Evolutionary conservation across 345 rosid genomes (phyloP).

Genomic region (Gossypium stocksii): DNA sequence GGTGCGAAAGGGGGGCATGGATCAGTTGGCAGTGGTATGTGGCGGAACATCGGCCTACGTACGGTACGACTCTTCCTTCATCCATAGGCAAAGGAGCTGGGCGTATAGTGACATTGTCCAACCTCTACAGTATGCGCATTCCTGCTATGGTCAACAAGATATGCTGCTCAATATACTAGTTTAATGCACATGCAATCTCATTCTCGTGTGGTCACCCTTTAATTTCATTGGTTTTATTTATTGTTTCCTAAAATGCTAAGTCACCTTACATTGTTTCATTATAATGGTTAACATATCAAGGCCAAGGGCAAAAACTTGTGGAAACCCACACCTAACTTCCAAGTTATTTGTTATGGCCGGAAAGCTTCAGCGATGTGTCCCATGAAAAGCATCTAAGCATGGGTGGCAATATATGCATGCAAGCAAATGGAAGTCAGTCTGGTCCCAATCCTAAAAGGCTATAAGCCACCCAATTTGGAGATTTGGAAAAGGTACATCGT

Average conservation of each 20-base stretch:
- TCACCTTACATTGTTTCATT: not conserved
- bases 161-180: not conserved
- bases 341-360: no score
- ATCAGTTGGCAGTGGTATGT: not conserved
- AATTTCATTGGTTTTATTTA: not conserved
- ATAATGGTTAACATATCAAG: no score
- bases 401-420: constrained; percentile 5
- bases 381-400: not conserved
- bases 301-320: no score
- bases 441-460: constrained; percentile 14
- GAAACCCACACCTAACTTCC: no score
- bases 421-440: not conserved
- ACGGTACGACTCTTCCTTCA: not conserved
- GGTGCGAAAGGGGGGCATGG: not conserved
- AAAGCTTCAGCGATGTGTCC: no score
- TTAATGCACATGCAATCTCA: not conserved
- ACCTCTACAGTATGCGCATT: not conserved
- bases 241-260: not conserved
- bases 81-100: not conserved
- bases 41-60: not conserved
- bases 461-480: constrained; percentile 29
- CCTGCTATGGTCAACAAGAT: not conserved
- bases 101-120: not conserved
- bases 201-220: not conserved
- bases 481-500: not conserved